Conservation (phyloP, 495 filamentous ascomycete species). For the Xylaria longipes region DNA sequence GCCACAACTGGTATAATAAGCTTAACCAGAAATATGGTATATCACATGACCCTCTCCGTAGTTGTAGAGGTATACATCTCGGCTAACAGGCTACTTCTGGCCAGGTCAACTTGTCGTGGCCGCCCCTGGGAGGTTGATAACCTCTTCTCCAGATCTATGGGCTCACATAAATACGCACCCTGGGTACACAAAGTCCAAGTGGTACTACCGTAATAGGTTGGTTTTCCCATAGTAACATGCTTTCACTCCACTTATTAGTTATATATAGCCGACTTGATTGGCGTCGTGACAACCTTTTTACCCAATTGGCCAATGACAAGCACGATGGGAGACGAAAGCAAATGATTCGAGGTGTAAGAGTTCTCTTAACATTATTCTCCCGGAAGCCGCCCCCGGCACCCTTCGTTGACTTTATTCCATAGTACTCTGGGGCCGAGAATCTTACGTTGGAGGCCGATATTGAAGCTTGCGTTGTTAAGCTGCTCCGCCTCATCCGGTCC, state of each 20-base stretch:
- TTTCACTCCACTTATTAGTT: neutral
- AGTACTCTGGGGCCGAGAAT: conserved; percentile 56
- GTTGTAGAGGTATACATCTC: neutral
- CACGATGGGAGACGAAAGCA: conserved; percentile 45
- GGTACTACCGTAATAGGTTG: conserved; percentile 37
- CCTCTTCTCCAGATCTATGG: conserved; percentile 21
- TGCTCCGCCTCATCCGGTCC: conserved; percentile 38
- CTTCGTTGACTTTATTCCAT: neutral
- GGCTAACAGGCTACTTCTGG: neutral
- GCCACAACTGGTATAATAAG: conserved; percentile 5
- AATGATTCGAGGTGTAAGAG: conserved; percentile 47
- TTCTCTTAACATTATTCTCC: neutral
- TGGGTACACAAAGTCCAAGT: conserved; percentile 37
- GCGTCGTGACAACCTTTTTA: conserved; percentile 43
- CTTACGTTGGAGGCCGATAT: conserved; percentile 41
- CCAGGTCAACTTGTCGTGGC: conserved; percentile 4
- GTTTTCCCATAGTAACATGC: neutral
- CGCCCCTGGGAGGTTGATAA: neutral
- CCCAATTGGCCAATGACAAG: conserved; percentile 36
- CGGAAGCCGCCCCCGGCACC: neutral
- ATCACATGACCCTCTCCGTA: neutral
- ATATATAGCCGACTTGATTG: conserved; percentile 36
- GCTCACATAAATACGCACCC: conserved; percentile 19
- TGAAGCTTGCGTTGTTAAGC: conserved; percentile 38
- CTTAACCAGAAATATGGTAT: conserved; percentile 18